Evolutionary conservation across 305 asterid species (phyloP), one percentile per base, ranked within the genome.

Genomic region (Fraxinus paxiana): DNA sequence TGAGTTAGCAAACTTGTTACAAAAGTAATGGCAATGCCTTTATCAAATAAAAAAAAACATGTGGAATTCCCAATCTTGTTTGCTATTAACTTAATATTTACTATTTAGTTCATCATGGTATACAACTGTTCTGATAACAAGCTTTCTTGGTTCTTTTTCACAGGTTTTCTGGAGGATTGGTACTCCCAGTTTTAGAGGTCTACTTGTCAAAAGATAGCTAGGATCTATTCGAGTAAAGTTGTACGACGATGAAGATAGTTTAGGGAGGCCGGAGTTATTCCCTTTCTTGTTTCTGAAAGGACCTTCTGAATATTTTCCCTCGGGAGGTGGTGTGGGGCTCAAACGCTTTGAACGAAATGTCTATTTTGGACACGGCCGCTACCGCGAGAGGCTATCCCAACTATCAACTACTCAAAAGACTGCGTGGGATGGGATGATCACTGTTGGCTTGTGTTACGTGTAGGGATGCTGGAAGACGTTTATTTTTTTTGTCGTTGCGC

Each of bases 131-230:
- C 4, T 41, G n/a, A 9, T 17, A 18, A 37, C 51, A 73, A 35
- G 51, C 56, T 76, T 41, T 75, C 20, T 82, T 12, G 73, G 41
- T 78, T 28, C 80, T 6, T 24, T 54, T 73, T 67, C 35, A 26
- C 77, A 84, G 87, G 87, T 15, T 76, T 15, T 69, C 72, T 73
- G 65, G 82, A 79, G 59, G 73, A 13, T 67, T 69, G 80, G 38
- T 78, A 59, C 6, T 35, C 75, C 34, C 38, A 63, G 28, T 70
- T 72, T 51, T 75, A 43, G 82, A 41, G 37, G 48, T 75, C 74
- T 69, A 77, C 82, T 48, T 69, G 28, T 61, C 76, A 63, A 77
- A 74, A 34, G 37, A 65, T 51, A 65, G 70, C 69, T 82, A 61
- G 67, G 73, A 80, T 70, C 37, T 28, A 75, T 74, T 75, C 15